A percentile compares a stretch with the other conserved stretches of the same genome.
These are phyloP conservation scores for Mortierella sp. DNA, from an alignment of 371 early-diverging fungal species.

Conservation along the genomic window DNA sequence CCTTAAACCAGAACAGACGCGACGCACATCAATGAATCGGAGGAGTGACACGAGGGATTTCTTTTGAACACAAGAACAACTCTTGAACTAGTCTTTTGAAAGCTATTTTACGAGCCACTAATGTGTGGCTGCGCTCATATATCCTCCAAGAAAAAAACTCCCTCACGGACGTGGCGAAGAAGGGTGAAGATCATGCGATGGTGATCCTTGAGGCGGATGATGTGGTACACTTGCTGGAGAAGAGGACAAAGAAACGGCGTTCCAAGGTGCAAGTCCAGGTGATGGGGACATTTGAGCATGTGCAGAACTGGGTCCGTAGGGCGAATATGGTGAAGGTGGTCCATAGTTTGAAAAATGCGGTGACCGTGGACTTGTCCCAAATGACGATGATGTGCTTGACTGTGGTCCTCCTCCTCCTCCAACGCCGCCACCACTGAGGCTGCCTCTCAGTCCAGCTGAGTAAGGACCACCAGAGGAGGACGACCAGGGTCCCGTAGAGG, in stretches of 20 bases:
- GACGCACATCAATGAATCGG: background rate
- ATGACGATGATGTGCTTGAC: conserved; percentile 14
- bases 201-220: background rate
- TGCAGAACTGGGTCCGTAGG: conserved; percentile 25
- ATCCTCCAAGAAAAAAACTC: background rate
- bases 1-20: too few relatives aligned
- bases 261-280: conserved; percentile 18
- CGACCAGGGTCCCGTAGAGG: conserved; percentile 3
- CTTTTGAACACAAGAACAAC: background rate
- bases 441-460: background rate
- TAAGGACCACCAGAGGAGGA: conserved; percentile 5
- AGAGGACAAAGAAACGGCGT: background rate
- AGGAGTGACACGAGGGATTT: background rate
- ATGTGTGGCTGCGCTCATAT: background rate
- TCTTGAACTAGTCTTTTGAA: background rate
- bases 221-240: background rate
- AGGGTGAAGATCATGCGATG: background rate
- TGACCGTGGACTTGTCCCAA: conserved; percentile 16
- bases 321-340: conserved; percentile 17
- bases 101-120: background rate
- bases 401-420: background rate
- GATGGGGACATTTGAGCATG: conserved; percentile 16
- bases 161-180: background rate
- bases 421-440: background rate
- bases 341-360: conserved; percentile 14